A percentile compares a stretch with the other conserved stretches of the same genome.
phyloP scores from a whole-genome alignment of 768 basidiomycete genomes.

The Fomitopsis serialis region DNA sequence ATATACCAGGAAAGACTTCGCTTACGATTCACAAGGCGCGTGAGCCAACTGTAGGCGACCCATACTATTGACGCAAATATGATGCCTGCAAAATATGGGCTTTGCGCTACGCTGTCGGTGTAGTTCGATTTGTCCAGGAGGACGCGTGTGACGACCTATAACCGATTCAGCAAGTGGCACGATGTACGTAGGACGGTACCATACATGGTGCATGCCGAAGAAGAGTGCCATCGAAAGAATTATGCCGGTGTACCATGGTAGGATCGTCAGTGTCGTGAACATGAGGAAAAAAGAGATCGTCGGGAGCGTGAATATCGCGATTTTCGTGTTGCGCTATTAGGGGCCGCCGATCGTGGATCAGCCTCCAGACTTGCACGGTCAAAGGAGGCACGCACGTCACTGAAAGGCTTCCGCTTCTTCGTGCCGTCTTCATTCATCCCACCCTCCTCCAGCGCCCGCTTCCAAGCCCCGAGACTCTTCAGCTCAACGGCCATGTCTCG shows the following conservation, averaged over 20 bases:
- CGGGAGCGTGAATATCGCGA: conserved; percentile 75
- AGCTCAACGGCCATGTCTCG: conserved; percentile 93
- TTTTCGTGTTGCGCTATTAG: conserved; percentile 70
- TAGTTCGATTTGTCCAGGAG: conserved; percentile 78
- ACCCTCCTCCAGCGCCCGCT: conserved; percentile 82
- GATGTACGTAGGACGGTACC: conserved; percentile 25
- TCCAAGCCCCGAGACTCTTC: conserved; percentile 88
- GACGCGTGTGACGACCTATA: conserved; percentile 77
- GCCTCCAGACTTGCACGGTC: background rate
- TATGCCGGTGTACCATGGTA: conserved; percentile 88
- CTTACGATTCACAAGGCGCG: conserved; percentile 68
- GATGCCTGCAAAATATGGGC: conserved; percentile 92
- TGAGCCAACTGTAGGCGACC: conserved; percentile 81
- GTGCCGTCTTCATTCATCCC: conserved; percentile 75
- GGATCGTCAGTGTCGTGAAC: conserved; percentile 74
- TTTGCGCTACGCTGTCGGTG: conserved; percentile 77
- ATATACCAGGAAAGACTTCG: conserved; percentile 17
- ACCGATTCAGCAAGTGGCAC: conserved; percentile 13
- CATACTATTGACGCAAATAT: conserved; percentile 82
- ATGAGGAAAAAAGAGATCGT: conserved; percentile 76
- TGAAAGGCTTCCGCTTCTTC: conserved; percentile 60
- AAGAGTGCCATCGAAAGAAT: conserved; percentile 82
- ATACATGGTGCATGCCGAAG: conserved; percentile 90
- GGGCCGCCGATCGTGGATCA: background rate
- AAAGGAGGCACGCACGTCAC: conserved; percentile 46